Conservation (phyloP, 2,329 filamentous ascomycete genomes). For the Ophiosphaerella korrae region DNA sequence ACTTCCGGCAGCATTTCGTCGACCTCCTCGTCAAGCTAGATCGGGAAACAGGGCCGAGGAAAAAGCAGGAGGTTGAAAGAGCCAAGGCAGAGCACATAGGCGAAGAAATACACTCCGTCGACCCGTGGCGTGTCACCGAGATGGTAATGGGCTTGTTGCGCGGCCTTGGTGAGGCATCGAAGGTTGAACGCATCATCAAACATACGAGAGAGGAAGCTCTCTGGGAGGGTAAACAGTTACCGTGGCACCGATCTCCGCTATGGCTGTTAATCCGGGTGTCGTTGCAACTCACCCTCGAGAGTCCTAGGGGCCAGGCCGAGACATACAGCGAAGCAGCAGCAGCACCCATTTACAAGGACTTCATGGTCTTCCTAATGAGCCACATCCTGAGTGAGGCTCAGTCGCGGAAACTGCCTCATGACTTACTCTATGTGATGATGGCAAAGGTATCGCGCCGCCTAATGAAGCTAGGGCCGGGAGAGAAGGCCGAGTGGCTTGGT, state of each 20-base stretch:
- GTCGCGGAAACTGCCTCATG: too few species aligned
- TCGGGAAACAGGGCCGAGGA: too few species aligned
- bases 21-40: too few species aligned
- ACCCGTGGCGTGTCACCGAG: slow-evolving; percentile 59
- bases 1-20: too few species aligned
- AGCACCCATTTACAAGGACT: slow-evolving; percentile 53
- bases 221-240: slow-evolving; percentile 44
- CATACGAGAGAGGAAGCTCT: slow-evolving; percentile 61
- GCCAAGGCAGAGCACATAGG: slow-evolving; percentile 47
- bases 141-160: slow-evolving; percentile 50
- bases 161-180: slow-evolving; percentile 39
- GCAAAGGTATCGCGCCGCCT: too few species aligned
- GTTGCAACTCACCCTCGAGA: slow-evolving; percentile 47
- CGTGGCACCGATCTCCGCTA: slow-evolving; percentile 59
- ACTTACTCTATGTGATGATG: too few species aligned
- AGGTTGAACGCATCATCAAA: slow-evolving; percentile 50
- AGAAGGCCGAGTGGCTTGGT: too few species aligned
- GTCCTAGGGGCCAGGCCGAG: not conserved
- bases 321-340: not conserved
- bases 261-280: slow-evolving; percentile 62
- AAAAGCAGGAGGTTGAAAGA: slow-evolving; percentile 18
- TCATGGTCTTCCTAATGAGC: slow-evolving; percentile 55
- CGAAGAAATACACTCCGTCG: slow-evolving; percentile 55
- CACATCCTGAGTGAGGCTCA: too few species aligned
- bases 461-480: too few species aligned